Evolutionary conservation across 805 yeast genomes (phyloP), one percentile per base, ranked within the genome.

Genomic region (Grigorovia transvaalensis): DNA sequence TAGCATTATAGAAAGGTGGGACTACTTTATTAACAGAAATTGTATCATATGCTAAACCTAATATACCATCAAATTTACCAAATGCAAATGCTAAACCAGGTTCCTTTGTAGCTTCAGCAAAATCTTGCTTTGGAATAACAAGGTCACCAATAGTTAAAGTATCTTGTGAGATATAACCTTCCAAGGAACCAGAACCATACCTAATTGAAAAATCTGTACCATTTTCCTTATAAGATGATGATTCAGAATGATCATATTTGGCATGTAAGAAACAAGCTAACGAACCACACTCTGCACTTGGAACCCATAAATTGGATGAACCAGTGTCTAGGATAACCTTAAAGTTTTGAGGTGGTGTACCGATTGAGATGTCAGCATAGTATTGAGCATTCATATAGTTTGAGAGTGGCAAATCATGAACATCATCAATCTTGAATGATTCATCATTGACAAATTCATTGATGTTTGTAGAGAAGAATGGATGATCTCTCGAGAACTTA

Each of bases 11-110:
- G 56, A 93, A 71, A 45, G 99, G 99, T 52, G 99, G 98, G 33
- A 88, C 96, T 62, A 90, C 81, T 65, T 81, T 79, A 75, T 90
- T 76, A 51, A 88, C 96, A 15, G 97, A 80, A 60, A 93, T 89
- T 50, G 96, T 76, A 72, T 88, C 88, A 72, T 91, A 93, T 57
- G 88, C 99, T 60, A 93, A 80, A 59, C 99, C 99, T 57, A 93
- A 75, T 59, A 93, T 90, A 73, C 99, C 99, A 69, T 93, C 99
- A 68, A 93, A 93, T 73, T 93, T 91, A 71, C 96, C 99, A 71
- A 93, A 93, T 50, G 99, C 98, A 74, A 93, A 93, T 0, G 97
- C 93, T 59, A 93, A 79, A 52, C 99, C 99, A 45, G 98, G 98
- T 76, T 93, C 99, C 62, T 81, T 80, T 53, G 99, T 93, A 57